Percentiles rank a stretch among this genome's conserved stretches.
Conservation (phyloP, 1,284 basidiomycete species). For the Kalmanozyma brasiliensis region DNA sequence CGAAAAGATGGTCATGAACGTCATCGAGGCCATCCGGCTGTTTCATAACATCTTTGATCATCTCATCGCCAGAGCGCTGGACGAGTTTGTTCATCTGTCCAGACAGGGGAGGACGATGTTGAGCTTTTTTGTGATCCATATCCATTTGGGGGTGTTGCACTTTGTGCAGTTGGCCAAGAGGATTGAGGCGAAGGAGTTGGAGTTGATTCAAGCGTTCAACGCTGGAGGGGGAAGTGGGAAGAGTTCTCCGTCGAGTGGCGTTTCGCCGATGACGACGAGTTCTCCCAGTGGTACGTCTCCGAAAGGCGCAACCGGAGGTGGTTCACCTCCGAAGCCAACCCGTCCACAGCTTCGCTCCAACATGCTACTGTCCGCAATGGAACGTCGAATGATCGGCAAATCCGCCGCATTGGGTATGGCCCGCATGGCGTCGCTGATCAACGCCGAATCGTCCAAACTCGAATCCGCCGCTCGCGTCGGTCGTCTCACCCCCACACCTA, state of each 20-base stretch:
- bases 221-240: too few species aligned
- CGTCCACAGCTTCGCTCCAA: constrained; percentile 16
- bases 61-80: constrained; percentile 34
- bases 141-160: constrained; percentile 44
- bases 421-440: constrained; percentile 30
- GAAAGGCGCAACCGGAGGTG: neutral
- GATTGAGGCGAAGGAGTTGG: constrained; percentile 46
- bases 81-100: constrained; percentile 42
- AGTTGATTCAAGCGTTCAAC: constrained; percentile 39
- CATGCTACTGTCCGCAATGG: constrained; percentile 29
- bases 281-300: constrained; percentile 2
- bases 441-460: constrained; percentile 28
- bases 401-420: constrained; percentile 40
- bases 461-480: constrained; percentile 24
- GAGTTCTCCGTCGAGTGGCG: too few species aligned
- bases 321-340: constrained; percentile 3
- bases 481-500: constrained; percentile 1
- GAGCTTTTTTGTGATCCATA: constrained; percentile 46
- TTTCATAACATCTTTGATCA: constrained; percentile 51
- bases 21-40: constrained; percentile 37
- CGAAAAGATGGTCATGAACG: constrained; percentile 51
- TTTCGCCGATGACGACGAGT: constrained; percentile 21
- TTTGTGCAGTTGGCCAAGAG: constrained; percentile 39
- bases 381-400: constrained; percentile 30
- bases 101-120: constrained; percentile 44